Evolutionary conservation across 257 asterid genomes (phyloP), one percentile per base, ranked within the genome.

Genomic region (Ajuga chamaepitys): DNA sequence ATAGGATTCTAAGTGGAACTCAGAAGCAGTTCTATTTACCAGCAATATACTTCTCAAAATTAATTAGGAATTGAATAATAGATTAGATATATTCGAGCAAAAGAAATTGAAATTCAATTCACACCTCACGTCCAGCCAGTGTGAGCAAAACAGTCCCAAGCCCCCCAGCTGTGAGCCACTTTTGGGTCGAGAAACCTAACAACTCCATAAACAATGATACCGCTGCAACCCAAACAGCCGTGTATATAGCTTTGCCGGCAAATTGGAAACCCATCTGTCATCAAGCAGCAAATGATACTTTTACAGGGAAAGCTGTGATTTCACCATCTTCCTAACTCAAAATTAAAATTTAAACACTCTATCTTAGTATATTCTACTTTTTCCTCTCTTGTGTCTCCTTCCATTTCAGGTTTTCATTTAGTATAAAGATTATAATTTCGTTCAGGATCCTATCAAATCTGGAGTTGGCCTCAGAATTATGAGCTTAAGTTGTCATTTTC

Each of bases 111-210:
- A 67, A 70, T 5, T 45, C 21, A 32, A 44, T 58, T 70, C 41
- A 53, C 59, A 90, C 99, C 97, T 94, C 98, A 24, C 99, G 98
- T 45, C 99, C 97, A 70, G 98, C 99, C 72, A 94, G 96, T n/a
- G 99, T 94, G 67, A 94, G 89, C 83, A 94, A 75, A 53, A 94
- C 97, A 7, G 99, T 94, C 70, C 98, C 99, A 62, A 94, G 99
- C 53, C 99, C 96, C 64, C 99, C 99, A 2, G 97, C 99, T 5
- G 99, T 90, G 70, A 94, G 89, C 99, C 95, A 90, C 75, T 69
- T 94, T 77, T 94, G 96, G 54, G 99, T 88, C 62, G 99, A 94
- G 77, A 94, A 94, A 58, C 99, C 99, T 71, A 94, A 80, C 85
- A 94, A 76, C 83, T 94, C 99, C 96, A 94, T 94, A 72, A 94